Evolutionary conservation across 441 rosid species (phyloP), one percentile per base, ranked within the genome.

Genomic region (Adansonia gregorii): DNA sequence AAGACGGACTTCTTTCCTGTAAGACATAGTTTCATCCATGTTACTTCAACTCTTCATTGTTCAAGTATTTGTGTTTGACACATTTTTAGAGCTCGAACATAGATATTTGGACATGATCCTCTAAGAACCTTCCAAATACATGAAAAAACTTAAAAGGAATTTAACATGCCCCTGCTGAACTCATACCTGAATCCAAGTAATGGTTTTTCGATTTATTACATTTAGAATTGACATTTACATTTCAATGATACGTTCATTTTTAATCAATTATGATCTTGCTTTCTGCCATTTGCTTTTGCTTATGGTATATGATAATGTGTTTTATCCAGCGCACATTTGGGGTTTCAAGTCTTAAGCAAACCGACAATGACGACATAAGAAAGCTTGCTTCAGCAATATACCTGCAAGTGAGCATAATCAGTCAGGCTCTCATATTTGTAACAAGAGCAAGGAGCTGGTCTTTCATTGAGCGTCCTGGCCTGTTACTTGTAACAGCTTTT

Each of bases 351-450:
- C 90, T 91, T 68, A 83, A 84, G 76, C 31, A 82, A 52, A 52
- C 60, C 17, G 85, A 83, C 64, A n/a, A 4, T 3, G 71, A 80
- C 7, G 79, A 82, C 80, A 35, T 78, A 35, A 82, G 82, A 77
- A 88, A 80, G 87, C 93, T 89, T 46, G 91, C 92, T 49, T 83
- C 92, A 1, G 91, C 87, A 4, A 48, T 88, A 52, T 88, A 83
- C 76, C 83, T 88, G 60, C 91, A 88, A 86, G 91, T 86, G 63
- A 86, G 91, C 79, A 85, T 83, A 2, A 80, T 86, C 60, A 88
- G 91, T 72, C 91, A 88, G 80, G 91, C 91, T 72, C 88, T 88
- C 59, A 88, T 88, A 78, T 85, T 86, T 9, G 87, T 86, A 39
- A 85, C 91, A 8, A 83, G 88, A 75, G 77, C 88, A 7, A 77